phyloP scores from a whole-genome alignment of 2,329 filamentous ascomycete genomes.

The Colletotrichum gigasporum region DNA sequence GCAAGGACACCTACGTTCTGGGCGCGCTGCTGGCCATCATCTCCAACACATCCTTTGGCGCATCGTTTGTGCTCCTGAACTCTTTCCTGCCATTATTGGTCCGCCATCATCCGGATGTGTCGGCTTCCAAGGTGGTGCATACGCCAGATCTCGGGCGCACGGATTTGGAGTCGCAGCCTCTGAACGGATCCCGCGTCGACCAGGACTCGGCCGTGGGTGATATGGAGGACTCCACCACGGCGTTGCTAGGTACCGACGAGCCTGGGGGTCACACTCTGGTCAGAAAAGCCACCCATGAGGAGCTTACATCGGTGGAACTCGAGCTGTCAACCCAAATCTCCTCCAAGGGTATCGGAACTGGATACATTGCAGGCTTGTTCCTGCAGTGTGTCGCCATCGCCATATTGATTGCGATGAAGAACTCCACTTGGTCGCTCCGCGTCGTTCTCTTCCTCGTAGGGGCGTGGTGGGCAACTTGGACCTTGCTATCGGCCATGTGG shows the following conservation, averaged over 20 bases:
- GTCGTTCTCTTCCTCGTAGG: constrained; percentile 89
- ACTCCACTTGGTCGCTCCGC: constrained; percentile 85
- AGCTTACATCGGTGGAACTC: constrained; percentile 73
- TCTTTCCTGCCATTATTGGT: constrained; percentile 94
- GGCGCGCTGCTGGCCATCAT: constrained; percentile 87
- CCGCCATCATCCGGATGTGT: constrained; percentile 75
- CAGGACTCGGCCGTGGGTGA: constrained; percentile 38
- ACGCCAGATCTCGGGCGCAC: constrained; percentile 44
- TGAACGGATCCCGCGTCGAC: constrained; percentile 44
- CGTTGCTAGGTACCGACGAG: constrained; percentile 51
- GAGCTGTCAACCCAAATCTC: constrained; percentile 90
- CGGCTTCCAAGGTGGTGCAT: constrained; percentile 35
- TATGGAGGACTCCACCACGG: constrained; percentile 55
- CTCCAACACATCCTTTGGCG: constrained; percentile 93
- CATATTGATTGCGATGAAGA: constrained; percentile 76
- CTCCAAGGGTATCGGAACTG: constrained; percentile 91
- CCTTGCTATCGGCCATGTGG: constrained; percentile 88
- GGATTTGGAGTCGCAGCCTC: constrained; percentile 44
- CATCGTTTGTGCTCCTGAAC: constrained; percentile 94
- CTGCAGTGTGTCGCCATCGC: constrained; percentile 85
- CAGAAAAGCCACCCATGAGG: constrained; percentile 52
- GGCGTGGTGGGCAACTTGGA: constrained; percentile 96
- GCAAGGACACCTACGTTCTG: constrained; percentile 79
- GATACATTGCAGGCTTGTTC: constrained; percentile 87
- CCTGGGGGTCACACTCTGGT: constrained; percentile 45